phyloP scores from a whole-genome alignment of 2,329 filamentous ascomycete genomes.

The Blastomyces silverae region DNA sequence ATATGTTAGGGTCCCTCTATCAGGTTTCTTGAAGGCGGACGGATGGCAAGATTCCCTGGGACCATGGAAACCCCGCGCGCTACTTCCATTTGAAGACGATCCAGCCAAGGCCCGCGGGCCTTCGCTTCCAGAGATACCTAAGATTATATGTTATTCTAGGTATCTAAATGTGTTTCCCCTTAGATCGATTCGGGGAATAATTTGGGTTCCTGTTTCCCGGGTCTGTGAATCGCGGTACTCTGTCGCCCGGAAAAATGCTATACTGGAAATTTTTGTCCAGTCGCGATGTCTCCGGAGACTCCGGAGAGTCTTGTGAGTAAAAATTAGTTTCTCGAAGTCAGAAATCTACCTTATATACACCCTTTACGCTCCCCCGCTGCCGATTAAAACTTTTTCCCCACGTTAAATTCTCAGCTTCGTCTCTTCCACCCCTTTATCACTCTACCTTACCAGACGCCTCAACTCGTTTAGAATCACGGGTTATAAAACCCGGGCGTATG shows the following conservation, averaged over 20 bases:
- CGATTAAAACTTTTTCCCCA: neutral
- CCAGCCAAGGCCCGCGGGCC: neutral
- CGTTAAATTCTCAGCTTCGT: neutral
- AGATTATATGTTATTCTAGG: neutral
- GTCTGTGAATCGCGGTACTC: neutral
- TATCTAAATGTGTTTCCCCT: neutral
- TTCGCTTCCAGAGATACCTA: neutral
- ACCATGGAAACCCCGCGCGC: neutral
- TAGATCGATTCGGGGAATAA: too few relatives aligned
- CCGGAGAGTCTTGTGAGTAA: too few relatives aligned
- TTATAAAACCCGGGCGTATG: conserved; percentile 22
- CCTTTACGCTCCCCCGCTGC: neutral
- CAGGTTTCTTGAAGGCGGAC: neutral
- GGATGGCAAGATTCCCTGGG: neutral
- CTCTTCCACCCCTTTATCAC: neutral
- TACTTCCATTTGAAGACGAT: neutral
- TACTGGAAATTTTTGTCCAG: neutral
- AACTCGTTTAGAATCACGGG: neutral
- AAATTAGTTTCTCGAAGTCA: neutral
- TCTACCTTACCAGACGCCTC: neutral
- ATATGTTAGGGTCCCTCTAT: neutral
- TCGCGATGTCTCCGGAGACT: too few relatives aligned
- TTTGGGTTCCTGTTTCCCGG: neutral
- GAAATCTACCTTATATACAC: neutral
- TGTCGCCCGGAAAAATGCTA: neutral